A percentile compares a stretch with the other conserved stretches of the same genome.
Conservation (phyloP, 352 stramenopile genomes). For the Phytophthora crassamura region DNA sequence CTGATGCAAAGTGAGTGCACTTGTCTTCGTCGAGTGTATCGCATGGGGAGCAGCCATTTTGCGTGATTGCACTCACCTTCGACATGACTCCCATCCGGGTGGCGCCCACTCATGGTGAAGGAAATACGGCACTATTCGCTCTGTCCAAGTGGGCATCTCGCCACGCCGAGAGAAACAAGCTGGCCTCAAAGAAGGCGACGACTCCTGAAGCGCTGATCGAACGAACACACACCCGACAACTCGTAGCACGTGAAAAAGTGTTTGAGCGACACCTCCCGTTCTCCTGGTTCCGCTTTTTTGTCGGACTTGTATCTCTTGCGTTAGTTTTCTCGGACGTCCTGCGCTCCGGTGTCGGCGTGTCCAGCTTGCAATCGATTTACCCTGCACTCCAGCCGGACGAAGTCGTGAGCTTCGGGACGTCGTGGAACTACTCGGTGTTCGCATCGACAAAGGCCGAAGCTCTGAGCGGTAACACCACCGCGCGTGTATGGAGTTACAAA, state of each 20-base stretch:
- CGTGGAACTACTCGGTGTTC: conserved; percentile 46
- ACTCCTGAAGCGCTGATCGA: conserved; percentile 27
- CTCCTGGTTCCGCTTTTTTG: conserved; percentile 32
- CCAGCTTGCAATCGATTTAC: conserved; percentile 19
- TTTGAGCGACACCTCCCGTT: conserved; percentile 41
- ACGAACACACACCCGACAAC: conserved; percentile 24
- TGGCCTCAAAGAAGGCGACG: conserved; percentile 14
- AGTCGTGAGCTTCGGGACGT: conserved; percentile 37
- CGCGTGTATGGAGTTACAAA: conserved; percentile 36
- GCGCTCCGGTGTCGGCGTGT: conserved; percentile 39
- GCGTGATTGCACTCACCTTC: conserved; percentile 1
- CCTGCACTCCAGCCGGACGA: conserved; percentile 39
- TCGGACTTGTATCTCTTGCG: conserved; percentile 32
- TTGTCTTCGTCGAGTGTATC: conserved; percentile 4
- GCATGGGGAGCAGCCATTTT: conserved; percentile 18
- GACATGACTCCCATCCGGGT: conserved; percentile 19
- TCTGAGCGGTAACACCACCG: conserved; percentile 1
- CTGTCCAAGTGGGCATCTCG: conserved; percentile 27
- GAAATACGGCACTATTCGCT: conserved; percentile 7
- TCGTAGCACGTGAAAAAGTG: conserved; percentile 25
- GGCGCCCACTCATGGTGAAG: conserved; percentile 11
- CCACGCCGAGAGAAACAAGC: conserved; percentile 18
- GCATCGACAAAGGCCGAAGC: conserved; percentile 27
- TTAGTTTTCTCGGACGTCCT: conserved; percentile 44
- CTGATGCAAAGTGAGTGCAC: conserved; percentile 1